Evolutionary conservation across 192 early-diverging fungal species (phyloP).

Genomic region (Backusella psychrophila): DNA sequence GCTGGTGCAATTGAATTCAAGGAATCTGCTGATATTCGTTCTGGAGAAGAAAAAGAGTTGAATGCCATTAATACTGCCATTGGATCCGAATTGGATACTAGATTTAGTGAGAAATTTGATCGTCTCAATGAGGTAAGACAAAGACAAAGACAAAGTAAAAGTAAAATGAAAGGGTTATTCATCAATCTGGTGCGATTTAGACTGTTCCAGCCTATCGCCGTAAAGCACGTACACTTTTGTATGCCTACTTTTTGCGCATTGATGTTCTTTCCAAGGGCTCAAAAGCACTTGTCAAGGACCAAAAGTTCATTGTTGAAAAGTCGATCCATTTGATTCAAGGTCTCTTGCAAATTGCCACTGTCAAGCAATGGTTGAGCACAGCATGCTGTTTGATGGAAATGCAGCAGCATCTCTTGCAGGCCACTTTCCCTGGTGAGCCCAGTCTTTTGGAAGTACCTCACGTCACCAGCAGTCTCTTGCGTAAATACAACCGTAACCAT

Average conservation of each 20-base stretch:
- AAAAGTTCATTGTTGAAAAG: slow-evolving; percentile 71
- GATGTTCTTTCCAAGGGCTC: slow-evolving; percentile 50
- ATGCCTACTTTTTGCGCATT: slow-evolving; percentile 82
- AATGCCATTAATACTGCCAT: slow-evolving; percentile 42
- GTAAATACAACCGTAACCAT: slow-evolving; percentile 57
- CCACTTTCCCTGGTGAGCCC: slow-evolving; percentile 72
- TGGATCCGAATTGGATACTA: slow-evolving; percentile 52
- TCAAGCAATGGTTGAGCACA: slow-evolving; percentile 80
- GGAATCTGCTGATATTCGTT: slow-evolving; percentile 41
- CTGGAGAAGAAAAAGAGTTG: slow-evolving; percentile 46
- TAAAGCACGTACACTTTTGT: slow-evolving; percentile 77
- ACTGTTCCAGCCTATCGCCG: slow-evolving; percentile 41
- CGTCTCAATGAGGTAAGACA: slow-evolving; percentile 13
- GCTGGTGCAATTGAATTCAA: slow-evolving; percentile 74
- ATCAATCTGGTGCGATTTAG: not conserved
- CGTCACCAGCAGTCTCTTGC: slow-evolving; percentile 62
- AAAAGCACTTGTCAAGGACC: slow-evolving; percentile 39
- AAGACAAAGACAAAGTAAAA: not conserved
- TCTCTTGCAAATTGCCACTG: slow-evolving; percentile 83
- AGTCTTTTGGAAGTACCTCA: slow-evolving; percentile 86
- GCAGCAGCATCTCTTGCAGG: slow-evolving; percentile 89
- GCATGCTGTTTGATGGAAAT: slow-evolving; percentile 77
- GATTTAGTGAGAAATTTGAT: slow-evolving; percentile 59
- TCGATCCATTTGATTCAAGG: slow-evolving; percentile 80
- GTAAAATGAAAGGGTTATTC: not conserved